Evolutionary conservation across 768 basidiomycete genomes (phyloP).

Genomic region (Suillus decipiens): DNA sequence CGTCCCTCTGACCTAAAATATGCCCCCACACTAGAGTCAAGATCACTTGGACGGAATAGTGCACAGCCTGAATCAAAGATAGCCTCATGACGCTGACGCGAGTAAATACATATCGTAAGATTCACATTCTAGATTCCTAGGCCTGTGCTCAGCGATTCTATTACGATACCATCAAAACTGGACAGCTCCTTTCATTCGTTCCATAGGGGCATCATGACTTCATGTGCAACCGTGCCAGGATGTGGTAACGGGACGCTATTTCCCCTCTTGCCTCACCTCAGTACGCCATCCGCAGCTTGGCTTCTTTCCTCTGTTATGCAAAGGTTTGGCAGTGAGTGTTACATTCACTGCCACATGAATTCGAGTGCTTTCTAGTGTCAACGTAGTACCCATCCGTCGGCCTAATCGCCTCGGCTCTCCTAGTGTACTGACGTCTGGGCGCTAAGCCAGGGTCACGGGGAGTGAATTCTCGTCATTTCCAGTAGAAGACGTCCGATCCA

Average conservation of each 20-base stretch:
- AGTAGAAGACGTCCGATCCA: neutral
- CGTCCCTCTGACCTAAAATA: neutral
- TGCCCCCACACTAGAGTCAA: neutral
- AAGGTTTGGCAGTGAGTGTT: neutral
- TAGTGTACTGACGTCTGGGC: neutral
- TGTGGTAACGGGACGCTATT: neutral
- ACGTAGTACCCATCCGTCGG: neutral
- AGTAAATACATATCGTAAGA: neutral
- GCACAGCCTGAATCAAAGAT: neutral
- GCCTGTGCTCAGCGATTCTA: neutral
- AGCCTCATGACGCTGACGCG: neutral
- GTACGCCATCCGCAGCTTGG: neutral
- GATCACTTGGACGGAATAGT: neutral
- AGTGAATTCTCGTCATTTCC: neutral
- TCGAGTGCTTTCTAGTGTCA: neutral
- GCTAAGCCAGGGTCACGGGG: neutral
- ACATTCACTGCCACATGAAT: neutral
- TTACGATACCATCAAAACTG: neutral
- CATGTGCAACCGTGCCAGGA: neutral
- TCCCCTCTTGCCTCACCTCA: neutral
- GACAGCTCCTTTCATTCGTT: neutral
- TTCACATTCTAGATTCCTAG: neutral
- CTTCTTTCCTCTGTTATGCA: neutral
- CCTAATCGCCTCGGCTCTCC: neutral
- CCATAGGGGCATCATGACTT: neutral